Evolutionary conservation across 129 eudicot species (phyloP).

Genomic region (Tagetes patula): DNA sequence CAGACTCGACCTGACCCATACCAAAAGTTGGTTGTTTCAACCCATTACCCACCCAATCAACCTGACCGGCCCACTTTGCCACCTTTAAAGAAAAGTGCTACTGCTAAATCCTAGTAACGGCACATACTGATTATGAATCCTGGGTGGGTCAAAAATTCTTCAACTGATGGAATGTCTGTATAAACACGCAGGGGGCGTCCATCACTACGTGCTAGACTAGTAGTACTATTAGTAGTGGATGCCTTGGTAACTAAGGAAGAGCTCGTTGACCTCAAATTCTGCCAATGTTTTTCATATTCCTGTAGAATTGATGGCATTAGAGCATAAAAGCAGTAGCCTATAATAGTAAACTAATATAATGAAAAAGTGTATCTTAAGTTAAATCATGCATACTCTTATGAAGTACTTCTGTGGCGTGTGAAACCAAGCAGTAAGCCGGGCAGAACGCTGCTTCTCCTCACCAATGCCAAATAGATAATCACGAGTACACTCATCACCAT

Average conservation of each 20-base stretch:
- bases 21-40: background rate
- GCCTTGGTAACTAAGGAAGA: conserved; percentile 34
- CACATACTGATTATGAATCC: conserved; percentile 71
- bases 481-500: conserved; percentile 92
- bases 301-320: conserved; percentile 29
- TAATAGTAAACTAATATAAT: conserved; percentile 1
- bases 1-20: background rate
- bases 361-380: background rate
- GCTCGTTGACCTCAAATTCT: conserved; percentile 49
- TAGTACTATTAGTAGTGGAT: conserved; percentile 27
- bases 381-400: conserved; percentile 55
- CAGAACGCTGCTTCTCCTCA: conserved; percentile 91
- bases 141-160: conserved; percentile 76
- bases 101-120: background rate
- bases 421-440: conserved; percentile 97
- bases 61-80: background rate
- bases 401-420: conserved; percentile 83
- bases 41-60: conserved; percentile 8
- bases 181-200: conserved; percentile 66
- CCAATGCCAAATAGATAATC: conserved; percentile 92
- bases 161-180: conserved; percentile 81
- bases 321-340: background rate
- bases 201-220: conserved; percentile 46
- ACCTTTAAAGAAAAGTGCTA: background rate
- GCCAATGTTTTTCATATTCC: conserved; percentile 69